Evolutionary conservation across 257 asterid genomes (phyloP).

Genomic region (Solanum phureja): DNA sequence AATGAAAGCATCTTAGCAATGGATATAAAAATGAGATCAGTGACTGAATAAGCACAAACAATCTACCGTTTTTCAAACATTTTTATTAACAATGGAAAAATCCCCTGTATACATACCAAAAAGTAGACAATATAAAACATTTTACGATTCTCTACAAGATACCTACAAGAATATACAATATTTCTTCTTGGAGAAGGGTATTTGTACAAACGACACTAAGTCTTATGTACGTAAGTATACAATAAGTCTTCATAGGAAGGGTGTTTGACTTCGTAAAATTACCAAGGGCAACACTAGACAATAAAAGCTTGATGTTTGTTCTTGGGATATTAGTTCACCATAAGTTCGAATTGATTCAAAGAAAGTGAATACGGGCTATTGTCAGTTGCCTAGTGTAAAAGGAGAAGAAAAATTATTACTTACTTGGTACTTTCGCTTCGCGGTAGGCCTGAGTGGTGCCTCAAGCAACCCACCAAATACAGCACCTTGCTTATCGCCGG

Average conservation of each 20-base stretch:
- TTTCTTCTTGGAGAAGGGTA: neutral
- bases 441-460: constrained; percentile 69
- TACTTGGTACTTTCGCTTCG: constrained; percentile 85
- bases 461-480: constrained; percentile 93
- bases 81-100: neutral
- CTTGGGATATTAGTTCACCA: neutral
- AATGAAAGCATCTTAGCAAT: neutral
- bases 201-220: neutral
- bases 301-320: neutral
- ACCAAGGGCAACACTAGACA: neutral
- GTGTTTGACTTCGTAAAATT: neutral
- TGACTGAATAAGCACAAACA: neutral
- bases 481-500: constrained; percentile 91
- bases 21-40: neutral
- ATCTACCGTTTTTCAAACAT: neutral
- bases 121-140: neutral
- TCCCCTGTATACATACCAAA: neutral
- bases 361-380: neutral
- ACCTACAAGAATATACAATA: neutral
- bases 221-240: neutral
- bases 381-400: neutral
- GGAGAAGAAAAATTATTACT: neutral
- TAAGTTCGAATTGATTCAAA: neutral
- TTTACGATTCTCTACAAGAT: neutral
- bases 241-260: neutral